These are phyloP conservation scores for Tricholoma matsutake DNA, from an alignment of 768 basidiomycete species.

Conservation along the genomic window DNA sequence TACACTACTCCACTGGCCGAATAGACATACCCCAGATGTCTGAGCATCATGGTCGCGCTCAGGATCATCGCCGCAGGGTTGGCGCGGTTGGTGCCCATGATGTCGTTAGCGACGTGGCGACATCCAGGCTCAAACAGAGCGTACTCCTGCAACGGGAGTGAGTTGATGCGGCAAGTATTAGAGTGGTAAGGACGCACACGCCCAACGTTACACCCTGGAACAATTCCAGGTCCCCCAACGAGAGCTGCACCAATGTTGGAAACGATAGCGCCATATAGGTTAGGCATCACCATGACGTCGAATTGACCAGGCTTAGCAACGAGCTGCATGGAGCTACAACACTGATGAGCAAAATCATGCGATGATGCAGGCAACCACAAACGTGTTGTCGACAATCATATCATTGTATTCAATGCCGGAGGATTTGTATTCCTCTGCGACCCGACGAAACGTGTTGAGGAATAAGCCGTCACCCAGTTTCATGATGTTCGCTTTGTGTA, in stretches of 20 bases:
- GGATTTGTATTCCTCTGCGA: conserved; percentile 95
- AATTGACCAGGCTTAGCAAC: conserved; percentile 95
- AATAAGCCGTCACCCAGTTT: conserved; percentile 99
- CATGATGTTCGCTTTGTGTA: conserved; percentile 99
- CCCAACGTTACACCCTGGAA: conserved; percentile 97
- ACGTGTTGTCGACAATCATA: conserved; percentile 99
- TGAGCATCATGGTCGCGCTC: conserved; percentile 95
- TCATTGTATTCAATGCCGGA: conserved; percentile 91
- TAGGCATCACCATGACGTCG: conserved; percentile 99
- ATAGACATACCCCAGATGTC: conserved; percentile 80
- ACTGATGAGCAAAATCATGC: conserved; percentile 4
- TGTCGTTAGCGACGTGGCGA: conserved; percentile 90
- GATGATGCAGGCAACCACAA: conserved; percentile 19
- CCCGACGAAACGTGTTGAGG: conserved; percentile 94
- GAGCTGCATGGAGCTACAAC: conserved; percentile 91
- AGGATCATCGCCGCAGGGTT: conserved; percentile 98
- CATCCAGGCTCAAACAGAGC: conserved; percentile 99
- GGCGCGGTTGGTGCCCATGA: conserved; percentile 94
- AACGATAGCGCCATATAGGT: conserved; percentile 94
- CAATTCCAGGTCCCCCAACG: conserved; percentile 96
- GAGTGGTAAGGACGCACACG: conserved; percentile 48
- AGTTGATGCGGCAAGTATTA: conserved; percentile 1
- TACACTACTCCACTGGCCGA: not conserved
- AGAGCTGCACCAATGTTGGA: conserved; percentile 99
- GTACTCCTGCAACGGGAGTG: conserved; percentile 62